Evolutionary conservation across 225 moss, liverwort and hornwort genomes (phyloP).

Genomic region (Neckera pumila): DNA sequence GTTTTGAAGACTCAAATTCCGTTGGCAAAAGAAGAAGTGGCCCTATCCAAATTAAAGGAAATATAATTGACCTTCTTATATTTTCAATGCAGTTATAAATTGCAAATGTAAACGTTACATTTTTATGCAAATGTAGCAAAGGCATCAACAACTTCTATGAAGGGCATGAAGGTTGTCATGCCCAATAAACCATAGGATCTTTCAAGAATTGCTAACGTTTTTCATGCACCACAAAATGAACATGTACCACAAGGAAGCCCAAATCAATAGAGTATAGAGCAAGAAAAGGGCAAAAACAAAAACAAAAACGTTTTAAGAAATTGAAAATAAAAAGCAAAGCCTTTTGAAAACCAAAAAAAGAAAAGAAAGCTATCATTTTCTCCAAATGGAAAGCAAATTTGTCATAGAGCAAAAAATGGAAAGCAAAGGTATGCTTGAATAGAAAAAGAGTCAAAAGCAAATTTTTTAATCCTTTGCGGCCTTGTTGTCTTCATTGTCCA

Average conservation of each 20-base stretch:
- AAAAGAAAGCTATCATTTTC: neutral
- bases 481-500: no score
- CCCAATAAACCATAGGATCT: neutral
- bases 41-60: no score
- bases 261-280: no score
- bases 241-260: no score
- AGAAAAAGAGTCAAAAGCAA: no score
- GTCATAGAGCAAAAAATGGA: neutral
- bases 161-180: neutral
- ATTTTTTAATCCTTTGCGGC: no score
- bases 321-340: neutral
- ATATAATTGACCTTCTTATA: no score
- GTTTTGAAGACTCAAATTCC: no score
- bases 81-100: fast-evolving
- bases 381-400: neutral
- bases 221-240: fast-evolving
- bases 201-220: neutral
- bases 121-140: neutral
- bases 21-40: no score
- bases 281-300: no score
- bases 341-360: neutral
- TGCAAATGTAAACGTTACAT: no score
- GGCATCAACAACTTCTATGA: neutral
- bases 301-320: neutral
- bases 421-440: no score